Percentiles rank a stretch among this genome's conserved stretches.
Conservation (phyloP, 129 eudicot species). For the Arctium lappa region DNA sequence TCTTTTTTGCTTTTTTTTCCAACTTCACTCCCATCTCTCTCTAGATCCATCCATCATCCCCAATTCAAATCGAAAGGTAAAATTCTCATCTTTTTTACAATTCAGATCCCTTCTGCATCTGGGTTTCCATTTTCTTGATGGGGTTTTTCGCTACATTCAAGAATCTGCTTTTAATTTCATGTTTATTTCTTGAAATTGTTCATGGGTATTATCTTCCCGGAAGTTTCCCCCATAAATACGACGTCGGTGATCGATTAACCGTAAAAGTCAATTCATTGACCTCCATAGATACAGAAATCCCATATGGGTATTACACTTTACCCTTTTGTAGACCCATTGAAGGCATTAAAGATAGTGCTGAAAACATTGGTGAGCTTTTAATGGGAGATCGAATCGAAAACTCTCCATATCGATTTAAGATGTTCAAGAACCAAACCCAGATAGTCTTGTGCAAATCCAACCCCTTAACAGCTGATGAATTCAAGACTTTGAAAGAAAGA, state of each 20-base stretch:
- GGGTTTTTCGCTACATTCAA: slow-evolving; percentile 13
- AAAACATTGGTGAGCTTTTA: slow-evolving; percentile 42
- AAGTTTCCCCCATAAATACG: slow-evolving; percentile 31
- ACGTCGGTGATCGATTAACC: slow-evolving; percentile 23
- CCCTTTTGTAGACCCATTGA: slow-evolving; percentile 34
- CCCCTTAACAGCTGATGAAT: slow-evolving; percentile 24
- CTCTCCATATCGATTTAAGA: slow-evolving; percentile 31
- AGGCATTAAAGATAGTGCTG: slow-evolving; percentile 35
- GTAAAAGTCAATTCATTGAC: slow-evolving; percentile 39
- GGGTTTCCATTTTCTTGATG: slow-evolving; percentile 19
- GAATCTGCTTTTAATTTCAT: slow-evolving; percentile 11
- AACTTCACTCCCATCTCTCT: neutral
- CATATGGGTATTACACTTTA: slow-evolving; percentile 32
- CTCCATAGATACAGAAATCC: slow-evolving; percentile 41
- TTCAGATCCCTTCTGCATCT: slow-evolving; percentile 20
- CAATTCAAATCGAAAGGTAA: slow-evolving; percentile 19
- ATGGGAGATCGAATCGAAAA: slow-evolving; percentile 43
- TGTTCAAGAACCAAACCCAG: slow-evolving; percentile 28
- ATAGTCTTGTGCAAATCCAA: slow-evolving; percentile 30
- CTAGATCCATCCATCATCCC: slow-evolving; percentile 1
- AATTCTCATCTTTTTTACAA: neutral
- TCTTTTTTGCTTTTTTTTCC: slow-evolving; percentile 5
- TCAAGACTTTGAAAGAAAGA: slow-evolving; percentile 31
- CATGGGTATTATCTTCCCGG: slow-evolving; percentile 42
- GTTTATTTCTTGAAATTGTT: slow-evolving; percentile 11